Evolutionary conservation across 495 filamentous ascomycete genomes (phyloP).

Genomic region (Barbatosphaeria neglecta): DNA sequence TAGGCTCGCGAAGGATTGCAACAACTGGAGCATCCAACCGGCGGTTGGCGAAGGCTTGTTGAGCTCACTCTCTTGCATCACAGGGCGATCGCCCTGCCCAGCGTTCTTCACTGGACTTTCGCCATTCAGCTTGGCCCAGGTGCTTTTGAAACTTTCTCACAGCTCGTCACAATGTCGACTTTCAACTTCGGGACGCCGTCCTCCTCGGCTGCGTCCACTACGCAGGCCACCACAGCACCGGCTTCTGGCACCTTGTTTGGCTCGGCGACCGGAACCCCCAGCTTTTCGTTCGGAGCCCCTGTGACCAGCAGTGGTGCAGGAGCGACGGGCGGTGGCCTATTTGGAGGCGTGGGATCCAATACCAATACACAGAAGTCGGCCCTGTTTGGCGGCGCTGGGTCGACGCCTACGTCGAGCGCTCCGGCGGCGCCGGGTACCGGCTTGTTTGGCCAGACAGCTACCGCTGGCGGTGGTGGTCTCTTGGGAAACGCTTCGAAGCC

Average conservation of each 20-base stretch:
- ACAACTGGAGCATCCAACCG: no score
- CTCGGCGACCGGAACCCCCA: slow-evolving; percentile 4
- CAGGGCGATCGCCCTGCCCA: no score
- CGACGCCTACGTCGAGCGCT: slow-evolving; percentile 14
- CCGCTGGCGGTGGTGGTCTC: slow-evolving; percentile 4
- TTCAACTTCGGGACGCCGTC: slow-evolving; percentile 26
- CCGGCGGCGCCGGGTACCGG: slow-evolving; percentile 17
- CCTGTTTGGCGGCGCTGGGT: slow-evolving; percentile 19
- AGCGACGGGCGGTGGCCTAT: slow-evolving; percentile 27
- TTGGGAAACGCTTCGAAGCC: slow-evolving; percentile 15
- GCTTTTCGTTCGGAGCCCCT: slow-evolving; percentile 22
- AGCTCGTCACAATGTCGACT: slow-evolving; percentile 6
- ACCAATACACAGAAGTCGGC: slow-evolving; percentile 13
- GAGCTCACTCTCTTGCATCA: no score
- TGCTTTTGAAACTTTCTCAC: not conserved
- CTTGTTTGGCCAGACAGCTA: slow-evolving; percentile 25
- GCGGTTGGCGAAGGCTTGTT: no score
- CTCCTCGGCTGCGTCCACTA: slow-evolving; percentile 24
- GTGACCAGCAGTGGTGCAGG: slow-evolving; percentile 13
- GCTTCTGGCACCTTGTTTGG: slow-evolving; percentile 28
- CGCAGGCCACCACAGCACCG: slow-evolving; percentile 27
- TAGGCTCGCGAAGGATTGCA: no score
- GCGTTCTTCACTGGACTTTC: no score
- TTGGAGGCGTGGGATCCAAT: slow-evolving; percentile 31
- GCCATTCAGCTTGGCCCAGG: no score